Evolutionary conservation across 2,329 filamentous ascomycete genomes (phyloP).

Genomic region (Ophiostoma angusticollis): DNA sequence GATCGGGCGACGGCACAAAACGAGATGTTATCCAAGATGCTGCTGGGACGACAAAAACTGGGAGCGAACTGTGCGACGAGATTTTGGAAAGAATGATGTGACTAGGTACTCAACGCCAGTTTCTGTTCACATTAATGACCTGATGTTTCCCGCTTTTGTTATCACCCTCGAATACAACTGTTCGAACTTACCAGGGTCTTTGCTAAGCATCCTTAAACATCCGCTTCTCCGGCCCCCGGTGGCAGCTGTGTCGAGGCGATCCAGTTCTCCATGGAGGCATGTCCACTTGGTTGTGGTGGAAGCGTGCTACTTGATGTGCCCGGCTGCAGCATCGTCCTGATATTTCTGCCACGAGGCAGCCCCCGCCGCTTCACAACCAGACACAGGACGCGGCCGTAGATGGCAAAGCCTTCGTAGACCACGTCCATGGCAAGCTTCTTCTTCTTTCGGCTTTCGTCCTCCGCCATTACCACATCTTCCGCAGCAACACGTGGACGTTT

Average conservation of each 20-base stretch:
- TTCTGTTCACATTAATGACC: too few relatives aligned
- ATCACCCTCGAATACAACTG: too few relatives aligned
- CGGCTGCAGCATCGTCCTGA: constrained; percentile 12
- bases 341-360: constrained; percentile 16
- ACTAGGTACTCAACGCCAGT: too few relatives aligned
- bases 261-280: constrained; percentile 74
- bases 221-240: constrained; percentile 17
- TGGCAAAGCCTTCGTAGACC: constrained; percentile 88
- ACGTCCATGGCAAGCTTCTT: constrained; percentile 84
- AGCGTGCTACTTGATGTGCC: constrained; percentile 15
- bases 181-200: too few relatives aligned
- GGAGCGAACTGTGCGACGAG: too few relatives aligned
- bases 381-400: constrained; percentile 86
- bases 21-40: too few relatives aligned
- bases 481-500: constrained; percentile 24
- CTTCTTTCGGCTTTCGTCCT: constrained; percentile 52
- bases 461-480: constrained; percentile 24
- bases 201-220: too few relatives aligned
- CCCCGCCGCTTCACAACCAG: constrained; percentile 70
- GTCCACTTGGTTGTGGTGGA: constrained; percentile 31
- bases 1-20: too few relatives aligned
- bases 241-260: constrained; percentile 65
- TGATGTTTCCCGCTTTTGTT: too few relatives aligned
- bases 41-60: too few relatives aligned
- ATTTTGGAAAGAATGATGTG: too few relatives aligned